Conservation (phyloP, 805 yeast species). For the Kregervanrija delftensis region DNA sequence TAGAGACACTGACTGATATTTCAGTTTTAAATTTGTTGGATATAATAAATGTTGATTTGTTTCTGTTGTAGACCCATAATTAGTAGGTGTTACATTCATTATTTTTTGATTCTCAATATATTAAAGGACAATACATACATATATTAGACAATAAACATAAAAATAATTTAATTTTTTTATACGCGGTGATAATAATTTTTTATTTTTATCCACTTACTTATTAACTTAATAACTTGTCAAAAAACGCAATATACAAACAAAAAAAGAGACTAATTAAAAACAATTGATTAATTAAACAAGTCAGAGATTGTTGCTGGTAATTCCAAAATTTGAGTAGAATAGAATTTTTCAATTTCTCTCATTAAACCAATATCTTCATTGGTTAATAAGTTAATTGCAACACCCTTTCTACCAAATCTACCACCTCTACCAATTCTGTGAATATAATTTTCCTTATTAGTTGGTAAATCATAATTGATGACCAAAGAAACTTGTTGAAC, state of each 20-base stretch:
- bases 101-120: no score
- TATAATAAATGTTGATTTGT: no score
- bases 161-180: no score
- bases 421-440: slow-evolving; percentile 99
- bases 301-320: slow-evolving; percentile 72
- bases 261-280: no score
- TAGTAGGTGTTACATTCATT: no score
- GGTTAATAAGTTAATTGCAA: slow-evolving; percentile 91
- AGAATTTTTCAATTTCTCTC: slow-evolving; percentile 68
- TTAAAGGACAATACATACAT: no score
- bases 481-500: slow-evolving; percentile 97
- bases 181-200: not conserved
- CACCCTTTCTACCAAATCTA: slow-evolving; percentile 97
- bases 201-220: not conserved
- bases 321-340: slow-evolving; percentile 68
- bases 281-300: slow-evolving; percentile 20
- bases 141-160: no score
- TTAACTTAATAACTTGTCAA: no score
- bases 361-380: slow-evolving; percentile 66
- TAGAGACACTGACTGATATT: no score
- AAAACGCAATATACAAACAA: no score
- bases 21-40: no score
- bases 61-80: no score
- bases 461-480: slow-evolving; percentile 90
- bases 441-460: slow-evolving; percentile 89